A percentile compares a stretch with the other conserved stretches of the same genome.
Conservation (phyloP, 768 basidiomycete species). For the Pleurotus tuber-regium region DNA sequence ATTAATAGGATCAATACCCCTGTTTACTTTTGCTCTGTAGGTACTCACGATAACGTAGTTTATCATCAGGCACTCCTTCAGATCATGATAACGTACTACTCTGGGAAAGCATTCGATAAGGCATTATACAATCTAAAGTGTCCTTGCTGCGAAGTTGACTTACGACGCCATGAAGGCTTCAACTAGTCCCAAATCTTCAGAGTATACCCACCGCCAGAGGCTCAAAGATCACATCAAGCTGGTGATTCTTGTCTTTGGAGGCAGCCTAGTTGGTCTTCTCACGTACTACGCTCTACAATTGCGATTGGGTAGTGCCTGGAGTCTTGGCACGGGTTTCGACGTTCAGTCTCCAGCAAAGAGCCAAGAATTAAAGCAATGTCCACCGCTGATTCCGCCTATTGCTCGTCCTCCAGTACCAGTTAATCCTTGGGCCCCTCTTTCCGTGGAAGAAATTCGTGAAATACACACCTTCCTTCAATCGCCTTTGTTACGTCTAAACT, state of each 20-base stretch:
- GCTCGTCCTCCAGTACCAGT: conserved; percentile 38
- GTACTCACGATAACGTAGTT: too few species aligned
- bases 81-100: too few species aligned
- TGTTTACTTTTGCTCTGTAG: too few species aligned
- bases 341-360: background rate
- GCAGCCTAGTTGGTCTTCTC: background rate
- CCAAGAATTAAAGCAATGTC: conserved; percentile 29
- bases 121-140: too few species aligned
- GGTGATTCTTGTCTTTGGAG: background rate
- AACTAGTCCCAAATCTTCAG: too few species aligned
- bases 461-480: conserved; percentile 46
- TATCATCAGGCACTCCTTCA: too few species aligned
- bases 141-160: too few species aligned
- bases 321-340: background rate
- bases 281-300: background rate
- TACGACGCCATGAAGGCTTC: too few species aligned
- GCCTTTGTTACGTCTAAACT: conserved; percentile 42
- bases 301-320: background rate
- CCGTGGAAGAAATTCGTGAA: conserved; percentile 37
- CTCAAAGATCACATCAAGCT: background rate
- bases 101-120: too few species aligned
- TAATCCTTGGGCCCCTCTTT: conserved; percentile 55
- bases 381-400: conserved; percentile 23
- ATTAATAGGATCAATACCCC: too few species aligned
- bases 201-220: background rate